These are phyloP conservation scores for Colletotrichum acutatum DNA, from an alignment of 2,329 filamentous ascomycete genomes.

Conservation along the genomic window DNA sequence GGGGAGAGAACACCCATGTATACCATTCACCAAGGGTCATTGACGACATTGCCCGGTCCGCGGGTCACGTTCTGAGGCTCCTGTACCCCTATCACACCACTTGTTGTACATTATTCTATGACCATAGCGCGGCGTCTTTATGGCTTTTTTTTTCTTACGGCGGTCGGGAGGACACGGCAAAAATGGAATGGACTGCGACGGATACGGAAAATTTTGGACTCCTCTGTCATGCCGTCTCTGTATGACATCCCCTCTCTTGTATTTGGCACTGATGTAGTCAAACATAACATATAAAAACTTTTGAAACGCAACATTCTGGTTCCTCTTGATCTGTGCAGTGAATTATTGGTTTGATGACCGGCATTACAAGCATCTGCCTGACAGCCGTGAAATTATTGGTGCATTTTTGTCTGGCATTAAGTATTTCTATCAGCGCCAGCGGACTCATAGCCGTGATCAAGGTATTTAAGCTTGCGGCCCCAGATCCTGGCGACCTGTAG, in stretches of 20 bases:
- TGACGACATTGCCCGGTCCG: slow-evolving; percentile 6
- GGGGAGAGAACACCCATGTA: slow-evolving; percentile 19
- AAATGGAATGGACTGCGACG: slow-evolving; percentile 21
- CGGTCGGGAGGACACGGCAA: slow-evolving; percentile 18
- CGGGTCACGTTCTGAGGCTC: neutral
- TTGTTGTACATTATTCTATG: slow-evolving; percentile 46
- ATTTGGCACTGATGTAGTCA: slow-evolving; percentile 29
- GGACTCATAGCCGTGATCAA: neutral
- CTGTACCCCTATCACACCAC: slow-evolving; percentile 22
- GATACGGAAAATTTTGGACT: slow-evolving; percentile 23
- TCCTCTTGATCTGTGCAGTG: neutral
- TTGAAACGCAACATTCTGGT: neutral
- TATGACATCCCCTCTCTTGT: slow-evolving; percentile 55
- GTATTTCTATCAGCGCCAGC: neutral
- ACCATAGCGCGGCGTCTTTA: slow-evolving; percentile 50
- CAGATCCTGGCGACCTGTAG: slow-evolving; percentile 17
- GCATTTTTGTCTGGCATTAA: neutral
- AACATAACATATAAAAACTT: slow-evolving; percentile 8
- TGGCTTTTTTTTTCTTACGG: slow-evolving; percentile 31
- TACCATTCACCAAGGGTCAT: slow-evolving; percentile 15
- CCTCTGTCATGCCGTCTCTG: slow-evolving; percentile 36
- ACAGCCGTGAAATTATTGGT: too few relatives aligned
- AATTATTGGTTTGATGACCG: neutral
- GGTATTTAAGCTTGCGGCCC: slow-evolving; percentile 16
- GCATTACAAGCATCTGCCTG: too few relatives aligned